A percentile compares a stretch with the other conserved stretches of the same genome.
Evolutionary conservation across 495 filamentous ascomycete species (phyloP).

Genomic region (Hypoxylon rickii): DNA sequence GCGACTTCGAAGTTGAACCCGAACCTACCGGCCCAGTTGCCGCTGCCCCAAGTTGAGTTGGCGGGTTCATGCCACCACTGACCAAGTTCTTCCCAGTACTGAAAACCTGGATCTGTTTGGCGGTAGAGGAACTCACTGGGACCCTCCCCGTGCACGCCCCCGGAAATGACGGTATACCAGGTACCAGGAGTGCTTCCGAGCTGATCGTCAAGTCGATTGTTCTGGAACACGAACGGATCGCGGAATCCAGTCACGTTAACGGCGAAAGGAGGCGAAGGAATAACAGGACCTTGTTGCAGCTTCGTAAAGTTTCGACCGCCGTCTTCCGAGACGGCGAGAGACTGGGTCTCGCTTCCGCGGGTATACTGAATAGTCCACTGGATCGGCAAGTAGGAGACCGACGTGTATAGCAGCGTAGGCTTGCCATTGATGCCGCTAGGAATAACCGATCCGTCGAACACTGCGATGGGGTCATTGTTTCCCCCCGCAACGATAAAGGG

Average conservation of each 20-base stretch:
- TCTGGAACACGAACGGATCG: constrained; percentile 41
- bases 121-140: constrained; percentile 40
- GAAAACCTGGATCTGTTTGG: constrained; percentile 37
- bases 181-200: constrained; percentile 29
- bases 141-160: constrained; percentile 35
- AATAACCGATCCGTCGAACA: constrained; percentile 33
- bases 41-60: constrained; percentile 32
- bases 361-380: constrained; percentile 42
- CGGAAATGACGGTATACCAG: constrained; percentile 39
- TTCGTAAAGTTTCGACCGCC: constrained; percentile 40
- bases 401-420: constrained; percentile 39
- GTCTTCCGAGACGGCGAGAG: constrained; percentile 39
- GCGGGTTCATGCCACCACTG: constrained; percentile 37
- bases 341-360: constrained; percentile 42
- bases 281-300: constrained; percentile 36
- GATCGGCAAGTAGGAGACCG: constrained; percentile 39
- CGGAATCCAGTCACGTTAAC: constrained; percentile 38
- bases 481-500: constrained; percentile 28
- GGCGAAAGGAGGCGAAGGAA: constrained; percentile 35
- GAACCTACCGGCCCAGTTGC: constrained; percentile 31
- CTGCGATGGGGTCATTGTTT: constrained; percentile 28
- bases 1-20: constrained; percentile 30
- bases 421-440: constrained; percentile 26
- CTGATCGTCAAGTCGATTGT: constrained; percentile 28
- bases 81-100: constrained; percentile 38